Conservation (phyloP, 2,329 filamentous ascomycete genomes). For the Sporothrix luriei region DNA sequence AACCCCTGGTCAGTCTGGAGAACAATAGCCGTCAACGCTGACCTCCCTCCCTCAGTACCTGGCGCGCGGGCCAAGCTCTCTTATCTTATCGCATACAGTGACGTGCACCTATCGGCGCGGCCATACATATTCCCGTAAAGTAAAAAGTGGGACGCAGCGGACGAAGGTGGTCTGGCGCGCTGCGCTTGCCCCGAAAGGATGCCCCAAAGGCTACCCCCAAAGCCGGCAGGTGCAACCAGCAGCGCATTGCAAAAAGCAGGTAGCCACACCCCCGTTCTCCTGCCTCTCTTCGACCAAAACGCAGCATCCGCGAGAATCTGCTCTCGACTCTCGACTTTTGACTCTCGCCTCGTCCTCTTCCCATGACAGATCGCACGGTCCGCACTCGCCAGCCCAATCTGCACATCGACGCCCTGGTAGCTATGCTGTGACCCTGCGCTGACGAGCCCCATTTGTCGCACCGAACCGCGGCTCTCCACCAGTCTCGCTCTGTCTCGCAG, state of each 20-base stretch:
- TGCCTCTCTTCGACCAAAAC: constrained; percentile 22
- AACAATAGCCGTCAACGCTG: background rate
- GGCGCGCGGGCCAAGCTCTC: constrained; percentile 20
- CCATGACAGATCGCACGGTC: constrained; percentile 12
- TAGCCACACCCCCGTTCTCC: constrained; percentile 21
- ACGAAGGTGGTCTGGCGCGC: constrained; percentile 21
- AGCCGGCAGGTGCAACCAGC: constrained; percentile 26
- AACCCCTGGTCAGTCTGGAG: background rate
- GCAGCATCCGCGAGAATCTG: background rate
- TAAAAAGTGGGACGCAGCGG: constrained; percentile 21
- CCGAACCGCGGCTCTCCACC: constrained; percentile 1
- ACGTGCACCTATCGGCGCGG: constrained; percentile 29
- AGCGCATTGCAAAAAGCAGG: constrained; percentile 29
- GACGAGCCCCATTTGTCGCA: constrained; percentile 3
- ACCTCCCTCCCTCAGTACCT: background rate
- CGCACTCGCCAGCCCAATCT: background rate
- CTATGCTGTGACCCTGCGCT: constrained; percentile 26
- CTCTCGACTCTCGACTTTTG: no score
- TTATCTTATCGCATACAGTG: constrained; percentile 31
- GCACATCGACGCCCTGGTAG: background rate
- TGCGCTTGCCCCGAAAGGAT: no score
- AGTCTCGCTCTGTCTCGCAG: background rate
- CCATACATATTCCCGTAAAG: constrained; percentile 28
- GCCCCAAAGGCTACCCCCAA: no score
- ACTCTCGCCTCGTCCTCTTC: constrained; percentile 3